Percentiles rank a stretch among this genome's conserved stretches.
Evolutionary conservation across 345 rosid species (phyloP).

Genomic region (Acer negundo): DNA sequence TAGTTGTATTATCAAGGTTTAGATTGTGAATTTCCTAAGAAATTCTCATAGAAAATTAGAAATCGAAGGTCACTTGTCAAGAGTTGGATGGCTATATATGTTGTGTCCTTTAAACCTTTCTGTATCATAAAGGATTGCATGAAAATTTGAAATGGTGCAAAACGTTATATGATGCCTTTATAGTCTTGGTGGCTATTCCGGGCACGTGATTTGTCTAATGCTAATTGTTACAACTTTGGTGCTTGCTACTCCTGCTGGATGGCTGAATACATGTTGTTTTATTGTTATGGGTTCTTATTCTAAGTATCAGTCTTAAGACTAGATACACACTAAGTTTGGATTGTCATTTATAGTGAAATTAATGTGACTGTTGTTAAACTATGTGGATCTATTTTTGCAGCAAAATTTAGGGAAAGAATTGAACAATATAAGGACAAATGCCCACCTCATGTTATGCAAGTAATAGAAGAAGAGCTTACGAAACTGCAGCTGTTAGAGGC

Average conservation of each 20-base stretch:
- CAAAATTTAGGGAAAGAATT: constrained; percentile 90
- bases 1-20: background rate
- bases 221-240: background rate
- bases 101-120: background rate
- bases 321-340: background rate
- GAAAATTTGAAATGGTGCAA: background rate
- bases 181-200: background rate
- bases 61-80: background rate
- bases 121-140: background rate
- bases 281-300: background rate
- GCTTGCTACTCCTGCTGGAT: background rate
- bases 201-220: background rate
- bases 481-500: constrained; percentile 98
- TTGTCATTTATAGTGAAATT: background rate
- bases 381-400: constrained; percentile 48
- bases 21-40: background rate
- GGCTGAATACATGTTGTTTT: background rate
- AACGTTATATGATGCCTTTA: background rate
- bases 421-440: constrained; percentile 84
- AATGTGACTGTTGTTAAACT: background rate
- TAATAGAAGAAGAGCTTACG: constrained; percentile 96
- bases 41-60: background rate
- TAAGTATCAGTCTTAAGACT: background rate
- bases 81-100: background rate
- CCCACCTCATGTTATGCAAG: constrained; percentile 90